Evolutionary conservation across 2,329 filamentous ascomycete genomes (phyloP).

Genomic region (Fusarium camptoceras): DNA sequence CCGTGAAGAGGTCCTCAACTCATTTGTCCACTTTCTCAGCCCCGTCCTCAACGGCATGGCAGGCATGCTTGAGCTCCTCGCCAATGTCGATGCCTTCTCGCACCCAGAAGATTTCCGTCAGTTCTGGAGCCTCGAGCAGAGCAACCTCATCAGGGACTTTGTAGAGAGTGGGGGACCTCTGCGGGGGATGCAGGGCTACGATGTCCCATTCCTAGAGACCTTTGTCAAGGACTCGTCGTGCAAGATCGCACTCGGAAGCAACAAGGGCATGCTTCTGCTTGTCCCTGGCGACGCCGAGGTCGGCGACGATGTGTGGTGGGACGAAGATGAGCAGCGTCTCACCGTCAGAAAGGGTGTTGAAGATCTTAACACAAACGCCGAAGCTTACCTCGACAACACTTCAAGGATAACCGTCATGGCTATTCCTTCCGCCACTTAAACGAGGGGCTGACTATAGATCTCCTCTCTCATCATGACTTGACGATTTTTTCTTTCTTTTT

Average conservation of each 20-base stretch:
- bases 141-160: constrained; percentile 51
- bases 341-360: constrained; percentile 38
- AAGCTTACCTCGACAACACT: constrained; percentile 40
- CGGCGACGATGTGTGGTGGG: constrained; percentile 47
- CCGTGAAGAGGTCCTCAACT: constrained; percentile 47
- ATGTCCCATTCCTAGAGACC: constrained; percentile 43
- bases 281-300: constrained; percentile 46
- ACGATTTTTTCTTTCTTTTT: constrained; percentile 23
- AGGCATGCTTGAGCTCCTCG: constrained; percentile 50
- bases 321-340: constrained; percentile 37
- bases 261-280: constrained; percentile 43
- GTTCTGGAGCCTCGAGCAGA: constrained; percentile 51
- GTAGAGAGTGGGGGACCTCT: constrained; percentile 45
- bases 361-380: constrained; percentile 26
- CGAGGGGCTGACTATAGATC: not conserved
- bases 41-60: constrained; percentile 53
- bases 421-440: constrained; percentile 43
- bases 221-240: constrained; percentile 45
- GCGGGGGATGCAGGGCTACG: constrained; percentile 42
- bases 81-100: constrained; percentile 49
- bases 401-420: constrained; percentile 40
- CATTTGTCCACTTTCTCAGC: constrained; percentile 49
- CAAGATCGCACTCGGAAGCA: constrained; percentile 45
- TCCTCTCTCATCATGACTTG: constrained; percentile 4
- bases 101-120: constrained; percentile 51